phyloP scores from a whole-genome alignment of 2,329 filamentous ascomycete genomes.

The Ophiostoma triangulosporum region DNA sequence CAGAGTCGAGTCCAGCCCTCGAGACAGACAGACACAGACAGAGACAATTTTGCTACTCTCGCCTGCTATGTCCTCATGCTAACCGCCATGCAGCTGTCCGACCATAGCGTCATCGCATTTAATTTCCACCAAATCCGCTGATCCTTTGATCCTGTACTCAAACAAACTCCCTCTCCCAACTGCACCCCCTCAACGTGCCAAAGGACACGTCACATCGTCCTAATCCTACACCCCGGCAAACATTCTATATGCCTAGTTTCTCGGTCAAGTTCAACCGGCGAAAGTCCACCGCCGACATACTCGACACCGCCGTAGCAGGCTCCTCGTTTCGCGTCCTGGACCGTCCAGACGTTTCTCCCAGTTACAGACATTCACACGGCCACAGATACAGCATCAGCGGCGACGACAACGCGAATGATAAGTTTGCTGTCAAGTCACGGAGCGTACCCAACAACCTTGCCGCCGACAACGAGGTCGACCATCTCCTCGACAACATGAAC shows the following conservation, averaged over 20 bases:
- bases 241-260: constrained; percentile 49
- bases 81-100: constrained; percentile 24
- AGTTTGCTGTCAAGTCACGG: constrained; percentile 22
- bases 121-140: not conserved
- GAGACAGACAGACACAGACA: not conserved
- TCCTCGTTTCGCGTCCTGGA: constrained; percentile 47
- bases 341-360: constrained; percentile 30
- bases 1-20: not conserved
- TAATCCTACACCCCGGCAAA: not conserved
- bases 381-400: constrained; percentile 29
- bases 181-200: not conserved
- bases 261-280: constrained; percentile 44
- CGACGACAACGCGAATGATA: constrained; percentile 26
- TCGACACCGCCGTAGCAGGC: constrained; percentile 38
- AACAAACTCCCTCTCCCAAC: not conserved
- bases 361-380: constrained; percentile 26
- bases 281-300: constrained; percentile 43
- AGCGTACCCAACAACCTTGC: constrained; percentile 25
- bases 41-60: not conserved
- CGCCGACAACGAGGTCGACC: constrained; percentile 30
- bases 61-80: not conserved
- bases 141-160: not conserved
- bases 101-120: constrained; percentile 13
- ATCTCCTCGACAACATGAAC: constrained; percentile 45
- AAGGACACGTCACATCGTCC: not conserved